Base-by-base conservation (phyloP, 179 eudicot genomes). In the Beta corolliflora region DNA sequence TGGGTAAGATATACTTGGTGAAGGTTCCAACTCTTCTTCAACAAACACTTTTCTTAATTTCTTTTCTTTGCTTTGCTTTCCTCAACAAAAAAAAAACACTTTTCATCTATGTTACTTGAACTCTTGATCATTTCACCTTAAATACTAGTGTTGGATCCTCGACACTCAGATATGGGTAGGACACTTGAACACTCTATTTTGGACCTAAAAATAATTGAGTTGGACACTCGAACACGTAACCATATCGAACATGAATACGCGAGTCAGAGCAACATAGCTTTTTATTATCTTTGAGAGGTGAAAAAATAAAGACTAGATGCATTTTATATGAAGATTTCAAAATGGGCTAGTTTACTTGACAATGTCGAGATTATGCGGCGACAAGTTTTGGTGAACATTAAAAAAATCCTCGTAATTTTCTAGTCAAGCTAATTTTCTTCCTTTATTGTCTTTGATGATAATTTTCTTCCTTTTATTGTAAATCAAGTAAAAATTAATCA, bases 1-100 rank as follows among this genome's bases (percentile, higher is more conserved):
- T 4, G 11, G 6, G 18, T 2, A 44, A 80, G 83, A n/a, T 7
- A 1, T 67, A 78, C 31, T 78, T 73, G 79, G 85, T 79, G 85
- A 73, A 78, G 85, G 81, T 66, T 36, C 9, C 61, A 21, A 23
- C 63, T 71, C 36, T 52, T 44, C 31, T 29, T 2, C 4, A 68
- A 68, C 50, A 16, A 68, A 21, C 4, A 41, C 10, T 55, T 15
- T 50, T 21, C 7, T 52, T 0, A 29, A 0, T 29, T 29, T 29
- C 31, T 29, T 25, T 25, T 14, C 11, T 68, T 41, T 16, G 3
- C 50, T 68, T 68, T 36, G 48, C 50, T 68, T 68, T 68, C 48
- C 79, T 29, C 70, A 44, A 76, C 9, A 59, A 74, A 74, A 75
- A 31, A 14, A 18, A 31, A 9, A 10, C 31, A 29, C 31, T 1